Evolutionary conservation across 768 basidiomycete genomes (phyloP).

Genomic region (Coprinopsis cinerea): DNA sequence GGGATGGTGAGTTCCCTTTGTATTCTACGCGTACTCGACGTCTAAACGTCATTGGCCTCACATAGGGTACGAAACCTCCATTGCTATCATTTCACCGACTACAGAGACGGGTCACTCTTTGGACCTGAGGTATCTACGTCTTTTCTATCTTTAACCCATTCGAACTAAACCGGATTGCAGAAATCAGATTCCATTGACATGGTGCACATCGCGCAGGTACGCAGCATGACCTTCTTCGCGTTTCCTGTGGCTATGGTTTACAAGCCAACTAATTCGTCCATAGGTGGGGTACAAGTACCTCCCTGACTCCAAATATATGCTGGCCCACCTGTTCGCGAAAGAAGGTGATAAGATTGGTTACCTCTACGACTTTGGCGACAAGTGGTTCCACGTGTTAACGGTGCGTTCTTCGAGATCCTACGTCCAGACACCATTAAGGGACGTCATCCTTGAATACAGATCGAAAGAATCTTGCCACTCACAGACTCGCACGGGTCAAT

Average conservation of each 20-base stretch:
- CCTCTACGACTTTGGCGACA: constrained; percentile 30
- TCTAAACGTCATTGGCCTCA: not conserved
- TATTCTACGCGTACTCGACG: not conserved
- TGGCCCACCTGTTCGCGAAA: constrained; percentile 24
- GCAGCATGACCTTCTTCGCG: not conserved
- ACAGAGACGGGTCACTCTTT: constrained; percentile 24
- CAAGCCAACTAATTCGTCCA: not conserved
- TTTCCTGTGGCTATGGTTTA: not conserved
- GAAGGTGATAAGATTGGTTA: constrained; percentile 26
- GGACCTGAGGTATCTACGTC: constrained; percentile 23
- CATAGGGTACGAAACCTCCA: constrained; percentile 25
- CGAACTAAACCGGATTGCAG: constrained; percentile 1
- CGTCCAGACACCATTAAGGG: no score
- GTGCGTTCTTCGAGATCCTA: constrained; percentile 11
- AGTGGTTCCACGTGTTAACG: constrained; percentile 25
- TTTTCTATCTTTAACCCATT: not conserved
- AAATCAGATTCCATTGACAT: constrained; percentile 15
- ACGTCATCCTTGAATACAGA: constrained; percentile 9
- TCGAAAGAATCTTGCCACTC: constrained; percentile 18
- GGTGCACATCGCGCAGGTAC: constrained; percentile 17
- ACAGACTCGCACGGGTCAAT: constrained; percentile 24
- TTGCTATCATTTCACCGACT: constrained; percentile 27
- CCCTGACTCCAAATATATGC: constrained; percentile 24
- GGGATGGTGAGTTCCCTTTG: constrained; percentile 22
- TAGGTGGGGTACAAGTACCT: constrained; percentile 25